phyloP scores from a whole-genome alignment of 2,329 filamentous ascomycete species.

The Clonostachys solani region DNA sequence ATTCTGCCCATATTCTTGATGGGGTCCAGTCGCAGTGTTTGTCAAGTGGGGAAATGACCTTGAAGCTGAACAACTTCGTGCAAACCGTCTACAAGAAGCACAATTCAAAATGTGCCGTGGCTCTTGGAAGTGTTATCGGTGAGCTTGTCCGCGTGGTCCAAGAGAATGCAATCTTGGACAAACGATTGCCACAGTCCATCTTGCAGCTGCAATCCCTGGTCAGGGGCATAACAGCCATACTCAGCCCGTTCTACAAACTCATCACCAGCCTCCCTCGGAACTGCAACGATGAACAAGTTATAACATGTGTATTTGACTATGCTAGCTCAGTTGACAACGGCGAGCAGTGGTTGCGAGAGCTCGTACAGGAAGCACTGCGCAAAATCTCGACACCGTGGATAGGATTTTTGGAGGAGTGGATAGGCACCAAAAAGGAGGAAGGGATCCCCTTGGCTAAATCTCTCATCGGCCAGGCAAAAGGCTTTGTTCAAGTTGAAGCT shows the following conservation, averaged over 20 bases:
- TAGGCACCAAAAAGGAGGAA: slow-evolving; percentile 60
- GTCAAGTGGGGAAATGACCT: slow-evolving; percentile 40
- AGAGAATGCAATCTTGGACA: slow-evolving; percentile 38
- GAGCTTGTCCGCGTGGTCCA: slow-evolving; percentile 44
- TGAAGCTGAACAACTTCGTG: slow-evolving; percentile 40
- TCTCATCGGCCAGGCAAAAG: slow-evolving; percentile 36
- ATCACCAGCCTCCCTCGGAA: slow-evolving; percentile 38
- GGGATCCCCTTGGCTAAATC: slow-evolving; percentile 48
- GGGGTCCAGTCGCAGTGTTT: slow-evolving; percentile 42
- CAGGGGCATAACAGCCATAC: slow-evolving; percentile 38
- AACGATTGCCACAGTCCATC: slow-evolving; percentile 37
- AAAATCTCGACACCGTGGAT: slow-evolving; percentile 63
- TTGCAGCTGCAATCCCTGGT: slow-evolving; percentile 48
- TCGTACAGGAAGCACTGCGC: slow-evolving; percentile 64
- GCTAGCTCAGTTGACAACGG: slow-evolving; percentile 61
- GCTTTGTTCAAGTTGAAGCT: slow-evolving; percentile 57
- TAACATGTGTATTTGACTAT: slow-evolving; percentile 58
- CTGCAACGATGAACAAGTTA: slow-evolving; percentile 53
- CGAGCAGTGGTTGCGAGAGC: slow-evolving; percentile 54
- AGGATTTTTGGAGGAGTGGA: slow-evolving; percentile 67
- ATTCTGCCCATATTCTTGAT: slow-evolving; percentile 43
- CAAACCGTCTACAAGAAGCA: slow-evolving; percentile 38
- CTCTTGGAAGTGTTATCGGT: slow-evolving; percentile 45
- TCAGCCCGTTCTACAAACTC: slow-evolving; percentile 47
- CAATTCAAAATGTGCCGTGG: slow-evolving; percentile 41